Conservation (phyloP, 306 rosid species). For the apple (Malus domestica) region ASM211411v1 NC_041791.1:31502001-31502500, state of each 20-base stretch:
- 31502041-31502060: conserved; percentile 65
- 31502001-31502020: conserved; percentile 80
- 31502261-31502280: background rate
- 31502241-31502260: background rate
- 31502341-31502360: background rate
- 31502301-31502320: background rate
- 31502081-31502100: conserved; percentile 90
- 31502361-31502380: background rate
- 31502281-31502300: background rate
- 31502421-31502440: conserved; percentile 95
- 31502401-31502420: conserved; percentile 90
- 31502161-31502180: conserved; percentile 64
- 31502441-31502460: conserved; percentile 85
- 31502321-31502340: background rate
- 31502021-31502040: conserved; percentile 74
- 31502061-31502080: conserved; percentile 71
- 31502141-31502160: conserved; percentile 61
- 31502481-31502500: conserved; percentile 94
- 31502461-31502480: conserved; percentile 98
- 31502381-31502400: conserved; percentile 55
- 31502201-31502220: background rate
- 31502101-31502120: conserved; percentile 52
- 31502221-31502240: background rate
- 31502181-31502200: conserved; percentile 59
- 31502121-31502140: conserved; percentile 50